Evolutionary conservation across 257 asterid genomes (phyloP).

Genomic region (Mitragyna speciosa): DNA sequence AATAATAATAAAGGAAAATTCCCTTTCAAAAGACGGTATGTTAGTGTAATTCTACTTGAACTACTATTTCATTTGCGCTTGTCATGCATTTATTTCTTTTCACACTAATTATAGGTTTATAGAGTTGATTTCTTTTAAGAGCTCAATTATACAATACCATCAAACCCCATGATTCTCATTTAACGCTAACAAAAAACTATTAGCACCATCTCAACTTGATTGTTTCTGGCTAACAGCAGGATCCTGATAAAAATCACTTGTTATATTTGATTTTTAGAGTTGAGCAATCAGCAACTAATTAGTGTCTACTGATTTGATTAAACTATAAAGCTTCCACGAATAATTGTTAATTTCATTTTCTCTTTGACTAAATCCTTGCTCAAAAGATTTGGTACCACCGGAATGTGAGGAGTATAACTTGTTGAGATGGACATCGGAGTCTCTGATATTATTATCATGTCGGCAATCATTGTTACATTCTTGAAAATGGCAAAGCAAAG

Average conservation of each 20-base stretch:
- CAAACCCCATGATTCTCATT: neutral
- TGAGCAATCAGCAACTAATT: neutral
- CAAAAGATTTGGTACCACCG: neutral
- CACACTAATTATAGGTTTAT: neutral
- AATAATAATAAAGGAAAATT: no score
- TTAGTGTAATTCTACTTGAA: no score
- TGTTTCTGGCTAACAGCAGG: neutral
- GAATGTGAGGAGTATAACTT: neutral
- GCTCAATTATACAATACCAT: neutral
- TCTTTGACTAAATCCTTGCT: neutral
- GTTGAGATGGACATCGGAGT: neutral
- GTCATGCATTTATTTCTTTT: neutral
- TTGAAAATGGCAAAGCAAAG: neutral
- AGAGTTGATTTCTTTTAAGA: neutral
- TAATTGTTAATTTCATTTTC: neutral
- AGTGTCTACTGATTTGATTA: neutral
- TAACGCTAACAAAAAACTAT: neutral
- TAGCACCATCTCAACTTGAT: neutral
- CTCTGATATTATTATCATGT: neutral
- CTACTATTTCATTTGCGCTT: neutral
- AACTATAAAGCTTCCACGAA: neutral
- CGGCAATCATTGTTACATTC: neutral
- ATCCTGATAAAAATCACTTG: neutral
- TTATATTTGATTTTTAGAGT: neutral
- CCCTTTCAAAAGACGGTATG: no score